Evolutionary conservation across 176 grass and related monocot genomes (phyloP).

Genomic region (Paspalum vaginatum): DNA sequence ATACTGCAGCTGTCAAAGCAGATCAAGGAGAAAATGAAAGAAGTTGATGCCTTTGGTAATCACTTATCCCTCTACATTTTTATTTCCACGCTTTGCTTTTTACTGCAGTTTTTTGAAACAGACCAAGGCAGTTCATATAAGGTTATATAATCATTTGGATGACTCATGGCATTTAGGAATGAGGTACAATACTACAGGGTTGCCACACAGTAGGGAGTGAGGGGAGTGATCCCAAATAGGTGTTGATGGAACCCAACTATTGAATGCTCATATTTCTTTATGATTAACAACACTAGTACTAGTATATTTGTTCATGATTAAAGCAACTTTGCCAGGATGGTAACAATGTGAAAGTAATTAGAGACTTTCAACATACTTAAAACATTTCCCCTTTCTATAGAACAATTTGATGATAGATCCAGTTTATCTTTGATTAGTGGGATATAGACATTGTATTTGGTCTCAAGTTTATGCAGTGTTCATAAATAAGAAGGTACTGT

Average conservation of each 20-base stretch:
- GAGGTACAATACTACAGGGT: background rate
- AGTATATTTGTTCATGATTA: background rate
- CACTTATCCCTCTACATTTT: conserved; percentile 11
- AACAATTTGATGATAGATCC: background rate
- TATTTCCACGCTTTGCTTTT: background rate
- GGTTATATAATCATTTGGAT: background rate
- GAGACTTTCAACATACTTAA: background rate
- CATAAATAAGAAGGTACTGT: too few species aligned
- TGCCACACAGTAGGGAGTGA: background rate
- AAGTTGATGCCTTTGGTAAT: conserved; percentile 85
- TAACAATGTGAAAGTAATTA: background rate
- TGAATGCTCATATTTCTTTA: background rate
- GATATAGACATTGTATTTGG: background rate
- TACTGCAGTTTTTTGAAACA: background rate
- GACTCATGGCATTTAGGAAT: background rate
- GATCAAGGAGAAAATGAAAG: conserved; percentile 91
- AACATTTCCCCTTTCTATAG: background rate
- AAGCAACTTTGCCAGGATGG: background rate
- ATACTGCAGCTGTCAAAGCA: conserved; percentile 76
- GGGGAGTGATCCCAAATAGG: background rate
- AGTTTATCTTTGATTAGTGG: background rate
- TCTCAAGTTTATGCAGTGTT: background rate
- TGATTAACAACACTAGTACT: background rate
- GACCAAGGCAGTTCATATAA: background rate
- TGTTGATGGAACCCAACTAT: too few species aligned